Evolutionary conservation across 2,329 filamentous ascomycete genomes (phyloP).

Genomic region (Colletotrichum graminicola): DNA sequence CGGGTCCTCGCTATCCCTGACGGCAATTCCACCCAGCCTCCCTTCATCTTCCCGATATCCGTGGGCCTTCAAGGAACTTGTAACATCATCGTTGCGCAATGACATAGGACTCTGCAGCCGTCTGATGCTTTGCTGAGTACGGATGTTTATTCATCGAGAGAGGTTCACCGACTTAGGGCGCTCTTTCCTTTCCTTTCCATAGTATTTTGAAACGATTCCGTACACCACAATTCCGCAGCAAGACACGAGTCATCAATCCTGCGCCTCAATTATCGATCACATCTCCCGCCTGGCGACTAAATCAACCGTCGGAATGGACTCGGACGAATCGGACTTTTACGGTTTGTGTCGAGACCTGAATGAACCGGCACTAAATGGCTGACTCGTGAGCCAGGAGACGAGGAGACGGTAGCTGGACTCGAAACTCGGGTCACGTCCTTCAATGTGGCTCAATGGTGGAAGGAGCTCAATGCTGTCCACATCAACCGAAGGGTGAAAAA

Average conservation of each 20-base stretch:
- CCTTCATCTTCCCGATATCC: background rate
- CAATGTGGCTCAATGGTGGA: constrained; percentile 64
- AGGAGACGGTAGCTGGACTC: constrained; percentile 60
- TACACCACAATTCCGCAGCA: background rate
- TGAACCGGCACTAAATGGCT: background rate
- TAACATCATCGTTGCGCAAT: background rate
- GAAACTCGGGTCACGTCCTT: constrained; percentile 64
- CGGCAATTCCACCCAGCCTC: background rate
- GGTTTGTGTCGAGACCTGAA: constrained; percentile 41
- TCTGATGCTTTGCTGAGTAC: background rate
- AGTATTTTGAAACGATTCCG: background rate
- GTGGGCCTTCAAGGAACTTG: background rate
- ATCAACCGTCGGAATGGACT: constrained; percentile 21
- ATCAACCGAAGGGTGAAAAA: constrained; percentile 21
- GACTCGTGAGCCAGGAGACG: constrained; percentile 62
- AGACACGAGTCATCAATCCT: background rate
- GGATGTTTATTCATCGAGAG: background rate
- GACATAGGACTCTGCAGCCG: background rate
- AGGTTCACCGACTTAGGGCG: background rate
- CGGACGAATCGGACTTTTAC: constrained; percentile 45
- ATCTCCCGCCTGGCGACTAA: too few species aligned
- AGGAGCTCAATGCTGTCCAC: constrained; percentile 45
- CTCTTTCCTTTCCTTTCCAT: background rate
- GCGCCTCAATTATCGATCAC: background rate
- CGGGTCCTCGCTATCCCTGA: constrained; percentile 5